Base-by-base conservation (phyloP, 352 stramenopile genomes). In the Lagenidium giganteum region DNA sequence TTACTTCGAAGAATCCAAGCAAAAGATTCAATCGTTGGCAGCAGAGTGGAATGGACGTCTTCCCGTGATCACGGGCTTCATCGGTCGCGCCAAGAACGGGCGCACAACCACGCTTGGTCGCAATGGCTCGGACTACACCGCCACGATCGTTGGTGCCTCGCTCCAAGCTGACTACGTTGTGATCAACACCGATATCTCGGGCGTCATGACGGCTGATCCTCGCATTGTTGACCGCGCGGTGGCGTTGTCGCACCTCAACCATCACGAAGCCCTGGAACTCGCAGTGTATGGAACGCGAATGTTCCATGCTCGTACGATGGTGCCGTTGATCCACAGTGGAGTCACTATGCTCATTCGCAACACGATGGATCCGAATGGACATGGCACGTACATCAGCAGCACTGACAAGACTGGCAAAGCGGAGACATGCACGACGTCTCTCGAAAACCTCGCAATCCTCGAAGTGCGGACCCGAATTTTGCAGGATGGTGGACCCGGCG, bases 281-380 rank as follows among this genome's bases (percentile, higher is more conserved):
- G 80, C 77, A 3, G 72, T 90, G 17, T 93, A 93, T 47, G 77
- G 80, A 12, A 89, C 77, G 2, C 68, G 80, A 21, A 93, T 93
- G 77, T 93, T 93, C 47, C 80, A 90, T 42, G 69, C 80, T 3
- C 75, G 77, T 6, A 93, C 80, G n/a, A 90, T 93, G 75, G 65
- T 93, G 39, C 80, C 77, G 38, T 59, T 93, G 3, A 90, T 93
- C 49, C 77, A 93, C 36, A 61, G 66, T 37, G 73, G 76, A 9
- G 74, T 90, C 20, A 84, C 81, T 5, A 90, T 93, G 78, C 55
- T 90, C 13, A 90, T 93, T 47, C 75, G 78, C 42, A 93, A 90
- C 58, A 90, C 75, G 0, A 89, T 89, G 75, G 78, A 90, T 39
- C 73, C 72, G 14, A 54, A 87, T 23, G 81, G 77, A 37, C 70